Conservation (phyloP, 2,329 filamentous ascomycete species). For the Botrytis medusae region DNA sequence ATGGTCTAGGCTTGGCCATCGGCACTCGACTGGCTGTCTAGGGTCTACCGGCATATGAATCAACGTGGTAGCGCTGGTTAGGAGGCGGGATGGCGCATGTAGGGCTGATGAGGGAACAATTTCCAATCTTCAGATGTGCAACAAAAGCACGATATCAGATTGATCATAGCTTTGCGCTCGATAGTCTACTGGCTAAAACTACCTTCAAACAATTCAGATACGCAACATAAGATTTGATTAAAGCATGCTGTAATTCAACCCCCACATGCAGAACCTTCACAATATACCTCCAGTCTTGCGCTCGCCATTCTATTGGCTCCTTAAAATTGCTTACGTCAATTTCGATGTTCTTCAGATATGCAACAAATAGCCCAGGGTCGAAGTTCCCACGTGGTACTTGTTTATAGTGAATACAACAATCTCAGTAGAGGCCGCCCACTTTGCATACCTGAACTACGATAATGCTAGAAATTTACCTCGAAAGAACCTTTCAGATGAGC, state of each 20-base stretch:
- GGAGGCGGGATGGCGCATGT: background rate
- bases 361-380: background rate
- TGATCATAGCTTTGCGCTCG: background rate
- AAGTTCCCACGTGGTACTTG: background rate
- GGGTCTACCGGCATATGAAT: background rate
- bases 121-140: background rate
- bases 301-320: background rate
- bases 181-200: background rate
- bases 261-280: background rate
- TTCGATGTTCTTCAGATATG: conserved; percentile 8
- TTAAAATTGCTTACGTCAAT: background rate
- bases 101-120: background rate
- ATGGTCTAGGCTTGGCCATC: background rate
- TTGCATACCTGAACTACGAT: background rate
- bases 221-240: background rate
- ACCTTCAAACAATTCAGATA: background rate
- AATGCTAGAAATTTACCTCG: background rate
- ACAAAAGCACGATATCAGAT: background rate
- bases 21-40: background rate
- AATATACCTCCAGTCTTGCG: background rate
- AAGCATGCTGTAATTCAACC: background rate
- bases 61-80: background rate
- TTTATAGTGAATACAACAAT: background rate
- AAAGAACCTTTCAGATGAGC: background rate
- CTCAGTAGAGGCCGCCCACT: background rate